Conservation (phyloP, 805 yeast species). For the Kuraishia hungarica region DNA sequence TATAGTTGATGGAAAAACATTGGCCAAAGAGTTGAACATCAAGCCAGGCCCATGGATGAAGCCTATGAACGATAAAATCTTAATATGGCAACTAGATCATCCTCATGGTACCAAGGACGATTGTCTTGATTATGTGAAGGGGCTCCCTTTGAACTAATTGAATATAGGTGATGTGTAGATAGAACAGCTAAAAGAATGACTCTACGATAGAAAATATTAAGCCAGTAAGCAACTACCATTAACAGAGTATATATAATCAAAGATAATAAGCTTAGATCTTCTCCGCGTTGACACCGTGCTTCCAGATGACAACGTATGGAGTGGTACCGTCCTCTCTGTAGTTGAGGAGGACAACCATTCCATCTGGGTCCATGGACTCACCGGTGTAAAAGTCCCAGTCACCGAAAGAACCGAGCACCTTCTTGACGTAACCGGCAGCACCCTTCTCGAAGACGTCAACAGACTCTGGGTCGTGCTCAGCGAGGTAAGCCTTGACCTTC, state of each 20-base stretch:
- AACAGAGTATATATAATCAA: not conserved
- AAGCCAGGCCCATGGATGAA: conserved; percentile 90
- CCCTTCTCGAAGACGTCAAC: conserved; percentile 93
- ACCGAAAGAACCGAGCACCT: conserved; percentile 88
- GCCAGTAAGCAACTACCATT: not conserved
- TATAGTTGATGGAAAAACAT: conserved; percentile 66
- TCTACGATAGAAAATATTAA: not conserved
- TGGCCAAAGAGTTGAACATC: conserved; percentile 38
- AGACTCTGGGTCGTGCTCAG: conserved; percentile 83
- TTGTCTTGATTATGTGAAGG: not conserved
- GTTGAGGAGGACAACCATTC: conserved; percentile 95
- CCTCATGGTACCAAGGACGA: conserved; percentile 29
- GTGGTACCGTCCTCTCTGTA: conserved; percentile 99
- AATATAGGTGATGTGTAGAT: not conserved
- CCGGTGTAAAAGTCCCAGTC: conserved; percentile 99
- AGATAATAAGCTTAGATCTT: conserved; percentile 61
- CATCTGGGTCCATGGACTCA: conserved; percentile 99
- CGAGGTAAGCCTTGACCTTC: conserved; percentile 82
- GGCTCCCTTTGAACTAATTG: not conserved
- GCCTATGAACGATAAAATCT: conserved; percentile 40
- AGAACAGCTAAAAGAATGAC: not conserved
- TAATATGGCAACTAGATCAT: conserved; percentile 73
- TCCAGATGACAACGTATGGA: conserved; percentile 97
- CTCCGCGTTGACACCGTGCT: conserved; percentile 88
- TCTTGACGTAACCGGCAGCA: conserved; percentile 93